Evolutionary conservation across 148 eudicot genomes (phyloP).

Genomic region (Tetragonia tetragonoides): DNA sequence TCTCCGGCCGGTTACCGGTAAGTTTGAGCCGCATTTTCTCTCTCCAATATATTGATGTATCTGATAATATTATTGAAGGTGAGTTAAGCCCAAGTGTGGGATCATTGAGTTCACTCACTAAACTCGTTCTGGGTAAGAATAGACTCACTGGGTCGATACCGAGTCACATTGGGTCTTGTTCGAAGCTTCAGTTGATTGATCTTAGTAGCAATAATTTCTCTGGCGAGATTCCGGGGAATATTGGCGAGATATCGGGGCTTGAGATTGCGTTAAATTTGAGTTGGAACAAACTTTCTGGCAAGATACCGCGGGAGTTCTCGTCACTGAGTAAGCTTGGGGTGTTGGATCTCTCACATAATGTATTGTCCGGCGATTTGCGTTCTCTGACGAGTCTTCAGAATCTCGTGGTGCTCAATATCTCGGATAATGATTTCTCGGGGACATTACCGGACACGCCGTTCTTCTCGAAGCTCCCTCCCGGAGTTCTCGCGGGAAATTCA

Average conservation of each 20-base stretch:
- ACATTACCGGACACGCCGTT: conserved; percentile 60
- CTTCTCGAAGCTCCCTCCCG: conserved; percentile 65
- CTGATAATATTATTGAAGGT: conserved; percentile 68
- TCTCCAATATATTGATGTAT: conserved; percentile 69
- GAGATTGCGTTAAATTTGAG: conserved; percentile 85
- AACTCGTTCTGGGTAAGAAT: conserved; percentile 60
- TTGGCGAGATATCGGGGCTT: conserved; percentile 72
- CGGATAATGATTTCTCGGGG: conserved; percentile 70
- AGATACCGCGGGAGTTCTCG: conserved; percentile 63
- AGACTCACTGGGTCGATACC: conserved; percentile 66
- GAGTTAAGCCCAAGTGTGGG: conserved; percentile 48
- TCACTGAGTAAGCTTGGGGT: conserved; percentile 69
- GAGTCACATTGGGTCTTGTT: conserved; percentile 63
- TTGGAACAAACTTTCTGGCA: conserved; percentile 73
- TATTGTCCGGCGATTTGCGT: conserved; percentile 57
- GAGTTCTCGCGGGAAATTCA: conserved; percentile 56
- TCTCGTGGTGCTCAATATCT: conserved; percentile 71
- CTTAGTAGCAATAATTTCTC: conserved; percentile 57
- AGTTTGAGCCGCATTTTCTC: conserved; percentile 43
- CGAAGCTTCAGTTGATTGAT: conserved; percentile 77
- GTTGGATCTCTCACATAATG: conserved; percentile 73
- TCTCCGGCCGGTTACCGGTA: conserved; percentile 58
- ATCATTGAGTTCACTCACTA: conserved; percentile 70
- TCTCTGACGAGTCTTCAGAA: conserved; percentile 56
- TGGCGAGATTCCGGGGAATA: conserved; percentile 64